A percentile compares a stretch with the other conserved stretches of the same genome.
phyloP scores from a whole-genome alignment of 169 alveolate species.

The Ichthyophthirius multifiliis region DNA sequence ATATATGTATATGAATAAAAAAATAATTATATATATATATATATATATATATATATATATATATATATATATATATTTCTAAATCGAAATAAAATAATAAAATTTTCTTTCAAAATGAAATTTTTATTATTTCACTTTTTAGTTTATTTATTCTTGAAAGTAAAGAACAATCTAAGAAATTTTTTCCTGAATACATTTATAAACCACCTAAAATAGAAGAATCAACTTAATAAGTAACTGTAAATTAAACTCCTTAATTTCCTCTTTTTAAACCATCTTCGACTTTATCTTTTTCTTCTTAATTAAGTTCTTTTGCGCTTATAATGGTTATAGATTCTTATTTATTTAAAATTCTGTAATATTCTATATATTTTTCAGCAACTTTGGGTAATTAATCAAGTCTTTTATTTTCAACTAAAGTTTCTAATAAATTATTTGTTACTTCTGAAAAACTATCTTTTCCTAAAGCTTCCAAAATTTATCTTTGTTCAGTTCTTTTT shows the following conservation, averaged over 20 bases:
- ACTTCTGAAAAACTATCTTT: conserved; percentile 29
- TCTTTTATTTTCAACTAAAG: conserved; percentile 58
- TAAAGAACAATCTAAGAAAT: conserved; percentile 56
- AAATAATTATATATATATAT: no score
- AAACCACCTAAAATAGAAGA: conserved; percentile 60
- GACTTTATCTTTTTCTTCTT: conserved; percentile 45
- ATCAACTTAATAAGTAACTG: conserved; percentile 50
- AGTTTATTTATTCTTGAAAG: conserved; percentile 51
- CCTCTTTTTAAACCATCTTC: conserved; percentile 41
- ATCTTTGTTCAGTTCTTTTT: conserved; percentile 35
- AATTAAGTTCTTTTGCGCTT: conserved; percentile 46
- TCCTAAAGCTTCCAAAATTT: conserved; percentile 28
- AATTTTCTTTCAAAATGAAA: conserved; percentile 1
- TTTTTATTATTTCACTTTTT: conserved; percentile 40
- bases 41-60: no score
- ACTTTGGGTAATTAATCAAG: conserved; percentile 34
- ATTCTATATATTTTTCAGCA: conserved; percentile 53
- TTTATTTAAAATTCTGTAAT: conserved; percentile 48
- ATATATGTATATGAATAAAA: no score
- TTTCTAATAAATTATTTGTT: conserved; percentile 46
- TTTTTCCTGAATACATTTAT: conserved; percentile 59
- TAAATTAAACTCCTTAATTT: conserved; percentile 43
- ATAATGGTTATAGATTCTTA: conserved; percentile 57
- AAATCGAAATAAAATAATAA: no score
- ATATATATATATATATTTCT: no score